Percentiles rank a stretch among this genome's conserved stretches.
Evolutionary conservation across 1,284 basidiomycete genomes (phyloP).

Genomic region (Ceratobasidium sp.): DNA sequence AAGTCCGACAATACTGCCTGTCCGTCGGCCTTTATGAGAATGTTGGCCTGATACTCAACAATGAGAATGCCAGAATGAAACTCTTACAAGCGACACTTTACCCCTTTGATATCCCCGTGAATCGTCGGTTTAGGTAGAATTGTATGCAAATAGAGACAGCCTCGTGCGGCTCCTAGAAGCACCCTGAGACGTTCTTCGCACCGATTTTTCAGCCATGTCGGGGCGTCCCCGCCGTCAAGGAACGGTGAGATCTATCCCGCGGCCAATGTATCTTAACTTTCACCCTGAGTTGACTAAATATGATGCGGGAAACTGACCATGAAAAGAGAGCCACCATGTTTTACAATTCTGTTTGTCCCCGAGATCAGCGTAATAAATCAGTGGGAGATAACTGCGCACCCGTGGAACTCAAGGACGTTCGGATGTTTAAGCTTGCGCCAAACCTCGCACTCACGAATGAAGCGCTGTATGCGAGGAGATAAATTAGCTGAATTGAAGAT

Average conservation of each 20-base stretch:
- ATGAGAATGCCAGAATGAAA: neutral
- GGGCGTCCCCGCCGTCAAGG: conserved; percentile 23
- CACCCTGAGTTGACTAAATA: no score
- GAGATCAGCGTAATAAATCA: no score
- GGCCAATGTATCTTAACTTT: neutral
- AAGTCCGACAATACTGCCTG: conserved; percentile 39
- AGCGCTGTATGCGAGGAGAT: neutral
- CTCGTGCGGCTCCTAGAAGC: conserved; percentile 7
- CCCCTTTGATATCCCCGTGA: conserved; percentile 29
- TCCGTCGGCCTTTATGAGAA: conserved; percentile 31
- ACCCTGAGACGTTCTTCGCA: conserved; percentile 6
- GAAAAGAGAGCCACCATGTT: conserved; percentile 18
- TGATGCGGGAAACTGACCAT: neutral
- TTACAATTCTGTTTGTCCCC: neutral
- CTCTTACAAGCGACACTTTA: neutral
- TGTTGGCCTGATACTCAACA: conserved; percentile 18
- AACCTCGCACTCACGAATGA: conserved; percentile 23
- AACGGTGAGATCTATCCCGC: conserved; percentile 19
- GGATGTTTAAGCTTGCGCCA: conserved; percentile 27
- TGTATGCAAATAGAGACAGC: conserved; percentile 25
- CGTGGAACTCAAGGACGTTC: conserved; percentile 24
- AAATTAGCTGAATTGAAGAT: neutral
- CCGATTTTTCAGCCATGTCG: conserved; percentile 16
- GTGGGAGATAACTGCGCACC: no score
- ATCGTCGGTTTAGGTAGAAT: conserved; percentile 18